Base-by-base conservation (phyloP, 2,329 filamentous ascomycete species). In the Cercospora sp. region DNA sequence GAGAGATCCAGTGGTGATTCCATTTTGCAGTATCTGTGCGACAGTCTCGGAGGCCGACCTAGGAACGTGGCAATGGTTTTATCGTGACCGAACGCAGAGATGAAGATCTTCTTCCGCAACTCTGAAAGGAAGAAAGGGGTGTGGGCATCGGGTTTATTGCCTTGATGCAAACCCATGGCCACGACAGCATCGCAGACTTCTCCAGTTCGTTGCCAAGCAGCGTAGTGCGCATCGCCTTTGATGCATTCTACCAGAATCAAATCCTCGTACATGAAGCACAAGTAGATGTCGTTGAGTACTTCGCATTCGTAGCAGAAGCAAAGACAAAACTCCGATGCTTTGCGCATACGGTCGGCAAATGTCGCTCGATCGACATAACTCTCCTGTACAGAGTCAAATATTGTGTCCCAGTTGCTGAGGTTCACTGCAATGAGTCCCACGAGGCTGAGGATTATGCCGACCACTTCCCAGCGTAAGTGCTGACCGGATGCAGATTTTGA, bases 1-100 rank as follows among this genome's bases (percentile, higher is more conserved):
- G 77, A 79, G 0, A 89, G 73, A 71, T 89, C 87, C 0, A 89
- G 77, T 0, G 87, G 86, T 1, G 84, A 73, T 16, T 86, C 84
- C 1, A 86, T 82, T 6, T 82, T 82, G 58, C 82, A 85, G 72
- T 88, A 89, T 1, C 85, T 82, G 31, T 85, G 81, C 10, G 73
- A 74, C 2, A 77, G 62, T 57, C 84, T 75, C 0, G 87, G 87
- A 0, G 87, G 87, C 0, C 86, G 78, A 0, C 87, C 77, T 1
- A 79, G 69, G 58, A 78, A 78, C 2, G 76, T 74, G 1, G 77
- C 76, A 5, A 76, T 68, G 6, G 70, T 68, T 67, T 78, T 79
- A 71, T 79, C 77, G 28, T 75, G 75, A 3, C 74, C 74, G 63
- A 77, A 79, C 6, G 73, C 73, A 45, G 71, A 73, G n/a, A 74